Percentiles rank a stretch among this genome's conserved stretches.
These are phyloP conservation scores for Phytophthora brassicae DNA, from an alignment of 352 stramenopile genomes.

Conservation along the genomic window DNA sequence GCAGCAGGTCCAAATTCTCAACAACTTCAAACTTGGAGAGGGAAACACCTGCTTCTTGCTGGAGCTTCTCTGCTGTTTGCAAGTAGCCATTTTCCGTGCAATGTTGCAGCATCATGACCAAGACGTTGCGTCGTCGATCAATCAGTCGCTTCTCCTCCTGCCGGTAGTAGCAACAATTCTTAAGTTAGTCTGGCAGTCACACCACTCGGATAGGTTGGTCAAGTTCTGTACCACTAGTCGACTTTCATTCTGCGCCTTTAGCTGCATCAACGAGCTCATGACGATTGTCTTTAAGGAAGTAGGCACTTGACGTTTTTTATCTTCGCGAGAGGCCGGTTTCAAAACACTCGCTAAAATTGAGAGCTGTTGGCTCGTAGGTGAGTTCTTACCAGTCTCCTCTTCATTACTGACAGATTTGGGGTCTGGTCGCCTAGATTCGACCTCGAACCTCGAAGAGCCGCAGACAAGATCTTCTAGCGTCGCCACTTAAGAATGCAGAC, in stretches of 20 bases:
- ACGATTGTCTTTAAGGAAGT: not conserved
- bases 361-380: too few relatives aligned
- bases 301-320: conserved; percentile 9
- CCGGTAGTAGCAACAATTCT: not conserved
- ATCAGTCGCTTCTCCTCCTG: conserved; percentile 88
- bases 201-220: not conserved
- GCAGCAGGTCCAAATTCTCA: conserved; percentile 91
- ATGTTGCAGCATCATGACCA: conserved; percentile 86
- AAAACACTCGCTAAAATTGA: conserved; percentile 9
- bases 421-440: conserved; percentile 1
- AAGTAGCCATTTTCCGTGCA: conserved; percentile 87
- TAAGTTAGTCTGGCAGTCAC: conserved; percentile 1
- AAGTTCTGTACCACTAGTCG: conserved; percentile 50
- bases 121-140: conserved; percentile 83
- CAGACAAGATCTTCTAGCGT: conserved; percentile 1
- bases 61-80: conserved; percentile 81
- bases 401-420: not conserved
- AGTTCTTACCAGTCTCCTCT: not conserved
- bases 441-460: conserved; percentile 28
- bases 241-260: conserved; percentile 85
- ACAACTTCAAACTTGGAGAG: conserved; percentile 91
- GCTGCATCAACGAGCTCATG: conserved; percentile 83
- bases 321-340: not conserved
- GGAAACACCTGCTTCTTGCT: conserved; percentile 82
- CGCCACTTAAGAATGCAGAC: conserved; percentile 12